These are phyloP conservation scores for Backusella mclennaniae DNA, from an alignment of 192 early-diverging fungal species.

Conservation along the genomic window DNA sequence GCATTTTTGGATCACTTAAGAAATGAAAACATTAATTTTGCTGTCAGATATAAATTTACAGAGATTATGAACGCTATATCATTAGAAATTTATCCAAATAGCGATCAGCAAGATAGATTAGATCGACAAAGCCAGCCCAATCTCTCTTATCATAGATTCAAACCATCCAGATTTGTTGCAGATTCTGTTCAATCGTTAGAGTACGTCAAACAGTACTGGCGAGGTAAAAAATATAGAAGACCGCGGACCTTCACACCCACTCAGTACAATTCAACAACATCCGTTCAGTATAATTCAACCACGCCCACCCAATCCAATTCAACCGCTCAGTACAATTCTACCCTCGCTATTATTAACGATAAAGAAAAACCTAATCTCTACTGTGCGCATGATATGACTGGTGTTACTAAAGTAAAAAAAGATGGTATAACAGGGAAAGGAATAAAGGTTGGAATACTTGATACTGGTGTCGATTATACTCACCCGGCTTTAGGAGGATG, in stretches of 20 bases:
- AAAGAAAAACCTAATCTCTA: conserved; percentile 12
- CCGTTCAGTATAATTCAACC: not conserved
- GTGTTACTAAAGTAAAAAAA: conserved; percentile 44
- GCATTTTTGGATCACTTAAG: not conserved
- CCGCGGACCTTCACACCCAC: not conserved
- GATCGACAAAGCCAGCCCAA: not conserved
- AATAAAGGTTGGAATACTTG: conserved; percentile 63
- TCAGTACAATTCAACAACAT: not conserved
- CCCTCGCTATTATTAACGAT: not conserved
- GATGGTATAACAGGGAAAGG: conserved; percentile 54
- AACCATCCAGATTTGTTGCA: not conserved
- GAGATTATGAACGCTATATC: not conserved
- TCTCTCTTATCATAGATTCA: not conserved
- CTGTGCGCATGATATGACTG: conserved; percentile 49
- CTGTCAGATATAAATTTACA: not conserved
- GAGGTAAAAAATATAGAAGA: not conserved
- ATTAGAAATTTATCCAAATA: not conserved
- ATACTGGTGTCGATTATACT: conserved; percentile 56
- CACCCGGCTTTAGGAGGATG: conserved; percentile 65
- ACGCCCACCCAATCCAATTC: not conserved
- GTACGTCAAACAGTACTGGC: not conserved
- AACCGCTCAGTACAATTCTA: not conserved
- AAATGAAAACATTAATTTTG: not conserved
- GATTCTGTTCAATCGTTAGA: not conserved
- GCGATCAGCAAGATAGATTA: not conserved